Evolutionary conservation across 768 basidiomycete species (phyloP).

Genomic region (Baorangia bicolor): DNA sequence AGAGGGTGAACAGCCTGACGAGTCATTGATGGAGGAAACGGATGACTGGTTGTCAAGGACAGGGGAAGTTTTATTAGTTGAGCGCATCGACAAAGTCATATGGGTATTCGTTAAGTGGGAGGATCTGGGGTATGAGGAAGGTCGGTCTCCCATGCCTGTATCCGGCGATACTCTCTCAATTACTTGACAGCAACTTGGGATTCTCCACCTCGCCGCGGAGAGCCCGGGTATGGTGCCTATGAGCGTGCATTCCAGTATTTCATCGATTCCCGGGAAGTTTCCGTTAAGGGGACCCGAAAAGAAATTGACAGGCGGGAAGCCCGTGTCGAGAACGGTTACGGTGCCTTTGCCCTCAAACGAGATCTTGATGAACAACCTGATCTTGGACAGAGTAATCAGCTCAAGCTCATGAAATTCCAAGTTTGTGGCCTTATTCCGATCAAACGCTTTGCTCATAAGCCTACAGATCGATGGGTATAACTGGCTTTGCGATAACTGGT

Average conservation of each 20-base stretch:
- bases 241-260: constrained; percentile 65
- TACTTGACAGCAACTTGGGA: constrained; percentile 80
- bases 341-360: constrained; percentile 43
- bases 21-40: constrained; percentile 53
- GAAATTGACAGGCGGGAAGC: constrained; percentile 47
- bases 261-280: constrained; percentile 58
- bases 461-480: constrained; percentile 74
- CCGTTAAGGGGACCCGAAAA: constrained; percentile 47
- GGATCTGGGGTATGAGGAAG: constrained; percentile 90
- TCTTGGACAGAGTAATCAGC: constrained; percentile 60
- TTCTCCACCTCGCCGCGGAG: constrained; percentile 67
- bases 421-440: constrained; percentile 37
- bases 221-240: constrained; percentile 62
- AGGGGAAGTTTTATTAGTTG: constrained; percentile 42
- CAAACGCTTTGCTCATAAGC: constrained; percentile 5
- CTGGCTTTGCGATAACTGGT: constrained; percentile 88
- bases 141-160: constrained; percentile 40
- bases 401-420: constrained; percentile 88
- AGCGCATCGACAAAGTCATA: constrained; percentile 60
- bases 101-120: constrained; percentile 94
- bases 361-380: constrained; percentile 52
- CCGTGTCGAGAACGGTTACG: constrained; percentile 57
- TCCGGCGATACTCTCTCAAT: not conserved
- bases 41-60: constrained; percentile 49
- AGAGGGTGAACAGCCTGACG: constrained; percentile 64